phyloP scores from a whole-genome alignment of 2,329 filamentous ascomycete species.

The Dactylellina sp. region DNA sequence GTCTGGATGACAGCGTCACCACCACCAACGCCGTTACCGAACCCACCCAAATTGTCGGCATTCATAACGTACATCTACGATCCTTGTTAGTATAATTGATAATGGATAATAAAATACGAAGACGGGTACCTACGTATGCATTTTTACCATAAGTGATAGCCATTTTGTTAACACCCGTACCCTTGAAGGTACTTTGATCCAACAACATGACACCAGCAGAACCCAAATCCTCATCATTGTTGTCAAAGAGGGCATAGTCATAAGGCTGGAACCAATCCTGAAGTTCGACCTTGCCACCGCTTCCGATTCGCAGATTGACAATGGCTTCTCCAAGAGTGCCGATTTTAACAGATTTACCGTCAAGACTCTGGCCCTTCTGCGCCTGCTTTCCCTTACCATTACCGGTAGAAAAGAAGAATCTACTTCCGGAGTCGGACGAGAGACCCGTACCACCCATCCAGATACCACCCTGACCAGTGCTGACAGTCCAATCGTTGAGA shows the following conservation, averaged over 20 bases:
- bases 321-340: slow-evolving; percentile 61
- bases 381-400: slow-evolving; percentile 57
- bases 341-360: slow-evolving; percentile 59
- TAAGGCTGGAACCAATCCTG: slow-evolving; percentile 71
- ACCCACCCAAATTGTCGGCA: slow-evolving; percentile 62
- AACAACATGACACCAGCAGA: slow-evolving; percentile 65
- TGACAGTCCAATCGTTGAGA: slow-evolving; percentile 60
- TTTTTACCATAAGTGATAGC: slow-evolving; percentile 65
- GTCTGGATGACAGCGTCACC: slow-evolving; percentile 66
- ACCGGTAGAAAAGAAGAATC: slow-evolving; percentile 62
- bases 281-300: slow-evolving; percentile 65
- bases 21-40: slow-evolving; percentile 61
- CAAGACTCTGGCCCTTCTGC: slow-evolving; percentile 40
- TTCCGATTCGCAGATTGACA: slow-evolving; percentile 62
- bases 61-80: slow-evolving; percentile 62
- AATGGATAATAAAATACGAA: slow-evolving; percentile 65
- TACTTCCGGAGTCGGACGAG: slow-evolving; percentile 61
- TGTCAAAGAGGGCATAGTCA: slow-evolving; percentile 61
- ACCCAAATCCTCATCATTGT: slow-evolving; percentile 65
- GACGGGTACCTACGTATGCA: slow-evolving; percentile 66
- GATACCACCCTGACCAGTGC: slow-evolving; percentile 64
- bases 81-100: slow-evolving; percentile 60
- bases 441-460: slow-evolving; percentile 64
- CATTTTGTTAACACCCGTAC: slow-evolving; percentile 54
- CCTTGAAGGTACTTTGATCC: slow-evolving; percentile 64